Evolutionary conservation across 1,284 basidiomycete species (phyloP), one percentile per base, ranked within the genome.

Genomic region (Microbotryum intermedium): DNA sequence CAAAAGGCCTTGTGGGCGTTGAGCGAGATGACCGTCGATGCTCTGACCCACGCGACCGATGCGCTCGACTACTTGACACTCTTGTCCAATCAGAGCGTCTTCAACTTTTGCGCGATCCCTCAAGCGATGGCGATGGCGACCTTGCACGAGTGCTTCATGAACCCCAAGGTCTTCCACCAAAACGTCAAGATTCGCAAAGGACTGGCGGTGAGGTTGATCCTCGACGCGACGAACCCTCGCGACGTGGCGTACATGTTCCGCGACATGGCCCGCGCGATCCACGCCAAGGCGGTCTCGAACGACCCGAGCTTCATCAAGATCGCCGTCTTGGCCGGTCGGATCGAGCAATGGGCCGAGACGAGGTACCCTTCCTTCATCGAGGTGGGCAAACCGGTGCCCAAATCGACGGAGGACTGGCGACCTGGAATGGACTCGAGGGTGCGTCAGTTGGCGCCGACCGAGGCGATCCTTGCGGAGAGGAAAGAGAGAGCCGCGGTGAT

Each of bases 101-200:
- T 98, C 81, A 90, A 90, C 76, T 98, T 98, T 77, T 92, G 90
- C 70, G 91, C 94, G 4, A 90, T 97, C 62, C 94, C 94, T 11
- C 90, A 88, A 39, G 83, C 86, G 25, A 97, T 98, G 94, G 92
- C 94, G 1, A 88, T 98, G 69, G 93, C 95, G 7, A 98, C 93
- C 8, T 79, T 98, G 28, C 83, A 88, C 53, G 75, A 87, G 56
- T 94, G 92, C 76, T 95, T 93, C 77, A 90, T 89, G 87, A 98
- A 98, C 77, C 82, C 84, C 2, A 78, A 80, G n/a, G 88, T 98
- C 78, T 84, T 97, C 75, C 82, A 87, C 70, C 77, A 82, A 71
- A 95, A 97, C 72, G 86, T 97, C 75, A 97, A 98, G 78, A 98
- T 98, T 70, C 83, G 94, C 59, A 94, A 93, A 74, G 90, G 90